phyloP scores from a whole-genome alignment of 2,329 filamentous ascomycete genomes.

The Achaetomium macrosporum region DNA sequence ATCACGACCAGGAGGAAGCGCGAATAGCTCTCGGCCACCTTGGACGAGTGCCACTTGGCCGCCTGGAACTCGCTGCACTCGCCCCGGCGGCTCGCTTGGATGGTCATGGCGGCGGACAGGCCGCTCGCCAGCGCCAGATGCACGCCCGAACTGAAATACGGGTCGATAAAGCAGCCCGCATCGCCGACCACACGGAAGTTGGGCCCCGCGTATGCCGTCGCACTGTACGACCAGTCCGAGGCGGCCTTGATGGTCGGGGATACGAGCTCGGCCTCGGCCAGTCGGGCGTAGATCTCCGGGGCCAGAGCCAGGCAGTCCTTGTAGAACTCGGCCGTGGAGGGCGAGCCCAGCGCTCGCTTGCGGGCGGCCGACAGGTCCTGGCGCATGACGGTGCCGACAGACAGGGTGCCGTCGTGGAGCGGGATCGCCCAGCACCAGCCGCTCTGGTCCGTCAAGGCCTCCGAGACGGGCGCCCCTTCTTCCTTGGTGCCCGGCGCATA shows the following conservation, averaged over 20 bases:
- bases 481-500: constrained; percentile 33
- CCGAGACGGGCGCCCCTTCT: constrained; percentile 38
- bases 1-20: constrained; percentile 41
- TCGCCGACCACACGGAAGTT: constrained; percentile 38
- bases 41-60: constrained; percentile 38
- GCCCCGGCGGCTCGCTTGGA: constrained; percentile 34
- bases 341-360: constrained; percentile 13
- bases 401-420: constrained; percentile 40
- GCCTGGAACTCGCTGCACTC: constrained; percentile 35
- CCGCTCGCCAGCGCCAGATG: constrained; percentile 39
- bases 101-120: constrained; percentile 41
- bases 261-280: constrained; percentile 26
- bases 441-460: constrained; percentile 39
- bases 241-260: constrained; percentile 34
- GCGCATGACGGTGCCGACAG: constrained; percentile 38
- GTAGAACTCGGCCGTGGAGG: constrained; percentile 30
- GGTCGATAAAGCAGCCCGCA: constrained; percentile 45
- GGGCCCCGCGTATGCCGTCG: constrained; percentile 37
- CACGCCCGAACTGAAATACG: constrained; percentile 42
- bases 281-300: constrained; percentile 25
- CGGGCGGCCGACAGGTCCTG: constrained; percentile 23
- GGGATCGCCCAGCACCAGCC: constrained; percentile 49
- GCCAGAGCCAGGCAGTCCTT: constrained; percentile 29
- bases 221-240: constrained; percentile 44
- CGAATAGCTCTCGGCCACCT: constrained; percentile 41